phyloP scores from a whole-genome alignment of 768 basidiomycete genomes.

The Lactarius indigo region DNA sequence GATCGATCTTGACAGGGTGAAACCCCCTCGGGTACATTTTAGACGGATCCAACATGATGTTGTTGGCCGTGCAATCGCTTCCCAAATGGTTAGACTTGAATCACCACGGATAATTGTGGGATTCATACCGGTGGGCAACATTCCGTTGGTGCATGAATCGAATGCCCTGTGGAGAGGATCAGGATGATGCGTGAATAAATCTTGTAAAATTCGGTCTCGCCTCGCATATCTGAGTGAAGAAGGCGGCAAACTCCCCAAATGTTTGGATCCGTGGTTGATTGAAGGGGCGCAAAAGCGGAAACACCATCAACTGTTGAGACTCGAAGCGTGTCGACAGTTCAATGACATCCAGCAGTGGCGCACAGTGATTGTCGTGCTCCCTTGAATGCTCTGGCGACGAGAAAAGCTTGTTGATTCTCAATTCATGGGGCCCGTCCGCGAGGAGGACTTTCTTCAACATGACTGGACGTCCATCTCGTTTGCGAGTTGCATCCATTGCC shows the following conservation, averaged over 20 bases:
- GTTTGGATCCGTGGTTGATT: conserved; percentile 35
- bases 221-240: conserved; percentile 36
- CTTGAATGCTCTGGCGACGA: conserved; percentile 22
- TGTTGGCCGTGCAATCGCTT: conserved; percentile 23
- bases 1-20: conserved; percentile 27
- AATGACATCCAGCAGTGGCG: conserved; percentile 28
- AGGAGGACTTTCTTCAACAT: conserved; percentile 17
- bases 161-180: conserved; percentile 24
- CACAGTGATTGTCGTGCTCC: conserved; percentile 31
- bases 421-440: conserved; percentile 11
- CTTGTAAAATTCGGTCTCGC: conserved; percentile 20
- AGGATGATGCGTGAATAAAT: background rate
- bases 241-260: conserved; percentile 36
- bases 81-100: background rate
- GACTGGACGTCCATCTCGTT: conserved; percentile 10
- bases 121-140: conserved; percentile 33
- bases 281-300: conserved; percentile 33
- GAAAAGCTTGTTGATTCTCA: conserved; percentile 13
- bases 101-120: no score
- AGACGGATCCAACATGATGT: conserved; percentile 32
- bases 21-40: conserved; percentile 31
- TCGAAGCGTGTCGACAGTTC: conserved; percentile 10
- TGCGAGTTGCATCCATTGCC: conserved; percentile 15
- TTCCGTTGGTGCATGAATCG: conserved; percentile 28
- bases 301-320: conserved; percentile 31